phyloP scores from a whole-genome alignment of 2,329 filamentous ascomycete species.

The Cercospora zeae-maydis region DNA sequence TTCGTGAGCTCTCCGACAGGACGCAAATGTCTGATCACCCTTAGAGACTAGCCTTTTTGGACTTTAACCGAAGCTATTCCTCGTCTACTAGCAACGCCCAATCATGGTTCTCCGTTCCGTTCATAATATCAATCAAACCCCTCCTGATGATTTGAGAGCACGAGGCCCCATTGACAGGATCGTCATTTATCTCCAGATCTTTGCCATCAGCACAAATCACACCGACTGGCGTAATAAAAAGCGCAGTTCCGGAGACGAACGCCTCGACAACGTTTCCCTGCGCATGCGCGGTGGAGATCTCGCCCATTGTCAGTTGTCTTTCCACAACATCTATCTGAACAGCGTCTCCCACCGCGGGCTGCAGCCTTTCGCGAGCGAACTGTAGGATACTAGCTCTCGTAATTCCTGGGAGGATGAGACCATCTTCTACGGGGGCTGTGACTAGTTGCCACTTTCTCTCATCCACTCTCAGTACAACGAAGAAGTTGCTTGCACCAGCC shows the following conservation, averaged over 20 bases:
- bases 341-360: conserved; percentile 21
- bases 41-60: neutral
- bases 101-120: conserved; percentile 41
- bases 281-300: conserved; percentile 18
- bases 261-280: conserved; percentile 56
- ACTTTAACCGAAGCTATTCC: neutral
- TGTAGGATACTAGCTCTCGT: conserved; percentile 75
- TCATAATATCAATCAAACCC: conserved; percentile 47
- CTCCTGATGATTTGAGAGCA: conserved; percentile 40
- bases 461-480: conserved; percentile 70
- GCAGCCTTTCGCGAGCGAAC: conserved; percentile 61
- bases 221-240: conserved; percentile 43
- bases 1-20: conserved; percentile 21
- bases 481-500: conserved; percentile 89
- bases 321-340: conserved; percentile 24
- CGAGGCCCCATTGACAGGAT: conserved; percentile 36
- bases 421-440: conserved; percentile 75
- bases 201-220: conserved; percentile 41
- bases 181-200: conserved; percentile 40
- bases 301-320: conserved; percentile 22
- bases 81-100: conserved; percentile 44
- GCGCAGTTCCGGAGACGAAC: conserved; percentile 78
- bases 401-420: conserved; percentile 78
- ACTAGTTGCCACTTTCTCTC: conserved; percentile 62
- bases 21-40: conserved; percentile 17